Evolutionary conservation across 83 land plant species (phyloP).

Genomic region (Picea abies): DNA sequence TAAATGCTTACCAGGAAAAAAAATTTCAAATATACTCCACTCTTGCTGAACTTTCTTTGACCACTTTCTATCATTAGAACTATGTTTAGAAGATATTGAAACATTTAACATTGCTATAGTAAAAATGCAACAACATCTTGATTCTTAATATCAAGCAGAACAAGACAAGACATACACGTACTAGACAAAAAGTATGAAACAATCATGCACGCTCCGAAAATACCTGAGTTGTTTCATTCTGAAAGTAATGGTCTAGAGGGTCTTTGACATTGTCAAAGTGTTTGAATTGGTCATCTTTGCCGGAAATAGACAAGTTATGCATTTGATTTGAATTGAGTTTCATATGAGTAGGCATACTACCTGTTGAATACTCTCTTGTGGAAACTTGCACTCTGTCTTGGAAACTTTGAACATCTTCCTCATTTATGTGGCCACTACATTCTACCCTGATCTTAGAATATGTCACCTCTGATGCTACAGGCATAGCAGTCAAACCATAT

Average conservation of each 20-base stretch:
- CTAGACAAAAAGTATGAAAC: not conserved
- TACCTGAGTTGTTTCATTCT: constrained; percentile 55
- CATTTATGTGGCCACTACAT: constrained; percentile 1
- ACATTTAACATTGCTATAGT: not conserved
- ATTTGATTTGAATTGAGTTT: not conserved
- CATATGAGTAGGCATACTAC: not conserved
- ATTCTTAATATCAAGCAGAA: not conserved
- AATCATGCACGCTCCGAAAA: not conserved
- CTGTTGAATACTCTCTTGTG: not conserved
- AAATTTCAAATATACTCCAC: constrained; percentile 82
- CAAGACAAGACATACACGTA: not conserved
- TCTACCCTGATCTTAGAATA: not conserved
- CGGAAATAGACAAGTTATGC: not conserved
- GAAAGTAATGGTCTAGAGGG: constrained; percentile 71
- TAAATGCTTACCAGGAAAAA: constrained; percentile 68
- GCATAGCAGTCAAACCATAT: not conserved
- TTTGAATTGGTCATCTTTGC: constrained; percentile 27
- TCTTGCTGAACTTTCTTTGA: constrained; percentile 81
- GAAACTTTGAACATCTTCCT: not conserved
- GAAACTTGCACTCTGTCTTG: not conserved
- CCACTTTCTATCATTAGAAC: constrained; percentile 38
- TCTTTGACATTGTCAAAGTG: constrained; percentile 74
- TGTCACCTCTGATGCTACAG: not conserved
- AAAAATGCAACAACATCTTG: not conserved
- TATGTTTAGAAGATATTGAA: not conserved